A percentile compares a stretch with the other conserved stretches of the same genome.
Evolutionary conservation across 345 rosid species (phyloP).

Genomic region (Lumnitzera littorea): DNA sequence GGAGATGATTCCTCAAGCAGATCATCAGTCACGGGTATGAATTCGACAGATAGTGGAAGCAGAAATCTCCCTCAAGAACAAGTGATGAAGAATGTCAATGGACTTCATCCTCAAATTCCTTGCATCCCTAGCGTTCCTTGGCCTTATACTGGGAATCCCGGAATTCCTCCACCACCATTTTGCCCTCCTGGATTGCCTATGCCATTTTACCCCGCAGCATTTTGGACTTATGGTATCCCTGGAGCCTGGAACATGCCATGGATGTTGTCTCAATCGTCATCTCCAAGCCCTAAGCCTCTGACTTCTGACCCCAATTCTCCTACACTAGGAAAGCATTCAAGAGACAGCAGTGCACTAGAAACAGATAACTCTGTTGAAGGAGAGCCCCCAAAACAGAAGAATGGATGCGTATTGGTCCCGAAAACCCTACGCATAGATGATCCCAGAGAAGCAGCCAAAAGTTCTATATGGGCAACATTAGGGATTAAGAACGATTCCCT

Average conservation of each 20-base stretch:
- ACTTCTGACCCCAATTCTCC: slow-evolving; percentile 36
- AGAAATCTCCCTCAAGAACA: slow-evolving; percentile 23
- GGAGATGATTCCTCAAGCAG: slow-evolving; percentile 50
- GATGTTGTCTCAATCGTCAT: slow-evolving; percentile 39
- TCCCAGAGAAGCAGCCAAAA: slow-evolving; percentile 65
- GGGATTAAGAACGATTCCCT: slow-evolving; percentile 52
- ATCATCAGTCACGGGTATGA: slow-evolving; percentile 43
- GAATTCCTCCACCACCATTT: slow-evolving; percentile 46
- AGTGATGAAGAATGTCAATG: slow-evolving; percentile 28
- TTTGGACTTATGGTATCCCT: slow-evolving; percentile 41
- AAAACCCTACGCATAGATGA: slow-evolving; percentile 72
- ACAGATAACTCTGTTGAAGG: slow-evolving; percentile 22
- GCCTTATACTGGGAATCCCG: slow-evolving; percentile 69
- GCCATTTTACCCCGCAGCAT: slow-evolving; percentile 55
- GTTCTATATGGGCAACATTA: slow-evolving; percentile 68
- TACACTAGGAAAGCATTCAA: slow-evolving; percentile 58
- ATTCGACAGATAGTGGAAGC: slow-evolving; percentile 25
- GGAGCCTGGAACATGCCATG: slow-evolving; percentile 58
- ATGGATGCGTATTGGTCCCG: slow-evolving; percentile 49
- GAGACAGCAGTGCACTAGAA: slow-evolving; percentile 40
- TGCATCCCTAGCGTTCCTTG: slow-evolving; percentile 68
- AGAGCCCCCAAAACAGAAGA: slow-evolving; percentile 33
- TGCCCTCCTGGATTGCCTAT: slow-evolving; percentile 64
- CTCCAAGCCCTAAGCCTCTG: slow-evolving; percentile 28
- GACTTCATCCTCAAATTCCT: slow-evolving; percentile 37